These are phyloP conservation scores for Naganishia cerealis DNA, from an alignment of 1,284 basidiomycete genomes.

Conservation along the genomic window DNA sequence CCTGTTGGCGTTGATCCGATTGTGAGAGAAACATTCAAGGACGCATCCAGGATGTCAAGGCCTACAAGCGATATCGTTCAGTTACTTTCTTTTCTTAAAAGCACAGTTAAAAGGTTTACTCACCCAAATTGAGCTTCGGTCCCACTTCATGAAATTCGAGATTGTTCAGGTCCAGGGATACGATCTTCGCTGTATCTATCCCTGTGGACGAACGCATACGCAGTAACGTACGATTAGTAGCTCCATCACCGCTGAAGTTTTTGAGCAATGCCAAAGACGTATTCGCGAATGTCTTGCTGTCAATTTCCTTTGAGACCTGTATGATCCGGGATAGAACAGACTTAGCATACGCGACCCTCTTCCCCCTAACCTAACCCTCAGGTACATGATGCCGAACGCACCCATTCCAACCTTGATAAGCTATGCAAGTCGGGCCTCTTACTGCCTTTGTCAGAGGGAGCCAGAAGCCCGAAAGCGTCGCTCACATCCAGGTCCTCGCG, in stretches of 20 bases:
- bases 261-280: neutral
- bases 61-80: neutral
- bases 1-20: neutral
- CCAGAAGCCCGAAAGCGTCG: conserved; percentile 20
- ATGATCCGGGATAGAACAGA: neutral
- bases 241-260: neutral
- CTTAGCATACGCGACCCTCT: neutral
- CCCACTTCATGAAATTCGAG: neutral
- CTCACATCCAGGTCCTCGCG: conserved; percentile 24
- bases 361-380: neutral
- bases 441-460: conserved; percentile 2
- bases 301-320: conserved; percentile 1
- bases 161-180: neutral
- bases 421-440: conserved; percentile 19
- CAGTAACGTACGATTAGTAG: neutral
- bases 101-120: neutral
- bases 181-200: neutral
- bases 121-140: neutral
- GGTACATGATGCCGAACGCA: neutral
- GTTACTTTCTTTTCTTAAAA: neutral
- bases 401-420: conserved; percentile 25
- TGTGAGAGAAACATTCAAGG: conserved; percentile 3
- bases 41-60: neutral
- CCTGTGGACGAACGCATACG: neutral
- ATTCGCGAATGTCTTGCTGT: neutral